Conservation (phyloP, 1,284 basidiomycete species). For the Cryptococcus maquisensis region DNA sequence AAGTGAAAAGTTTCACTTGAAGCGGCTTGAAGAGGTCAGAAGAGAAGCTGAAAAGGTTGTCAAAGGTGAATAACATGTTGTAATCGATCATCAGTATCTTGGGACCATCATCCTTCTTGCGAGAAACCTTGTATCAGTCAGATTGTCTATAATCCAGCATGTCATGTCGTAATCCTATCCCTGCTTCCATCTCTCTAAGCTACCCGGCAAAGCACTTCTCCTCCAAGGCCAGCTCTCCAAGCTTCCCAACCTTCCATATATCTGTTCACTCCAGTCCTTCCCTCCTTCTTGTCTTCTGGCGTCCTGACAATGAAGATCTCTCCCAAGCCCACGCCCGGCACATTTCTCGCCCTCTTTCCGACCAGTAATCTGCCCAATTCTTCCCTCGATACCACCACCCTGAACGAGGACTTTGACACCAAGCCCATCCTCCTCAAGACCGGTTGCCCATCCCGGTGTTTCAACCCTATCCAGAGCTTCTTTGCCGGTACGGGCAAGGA, state of each 20-base stretch:
- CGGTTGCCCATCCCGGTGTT: constrained; percentile 45
- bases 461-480: constrained; percentile 44
- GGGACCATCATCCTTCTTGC: not conserved
- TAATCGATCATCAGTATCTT: not conserved
- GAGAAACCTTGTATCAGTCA: not conserved
- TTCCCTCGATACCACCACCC: constrained; percentile 32
- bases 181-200: constrained; percentile 17
- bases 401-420: constrained; percentile 39
- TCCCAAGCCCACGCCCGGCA: constrained; percentile 43
- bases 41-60: not conserved
- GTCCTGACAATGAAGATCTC: constrained; percentile 45
- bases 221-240: constrained; percentile 46
- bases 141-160: not conserved
- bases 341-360: constrained; percentile 43
- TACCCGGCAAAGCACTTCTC: constrained; percentile 46
- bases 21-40: constrained; percentile 16
- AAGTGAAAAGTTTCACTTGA: constrained; percentile 11
- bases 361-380: constrained; percentile 44
- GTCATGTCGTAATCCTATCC: not conserved
- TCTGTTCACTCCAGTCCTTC: constrained; percentile 23
- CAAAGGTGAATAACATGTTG: not conserved
- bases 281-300: constrained; percentile 13
- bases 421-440: constrained; percentile 41
- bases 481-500: constrained; percentile 28
- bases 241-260: constrained; percentile 50